Base-by-base conservation (phyloP, 352 stramenopile species). In the Phytopythium ostracodes region DNA sequence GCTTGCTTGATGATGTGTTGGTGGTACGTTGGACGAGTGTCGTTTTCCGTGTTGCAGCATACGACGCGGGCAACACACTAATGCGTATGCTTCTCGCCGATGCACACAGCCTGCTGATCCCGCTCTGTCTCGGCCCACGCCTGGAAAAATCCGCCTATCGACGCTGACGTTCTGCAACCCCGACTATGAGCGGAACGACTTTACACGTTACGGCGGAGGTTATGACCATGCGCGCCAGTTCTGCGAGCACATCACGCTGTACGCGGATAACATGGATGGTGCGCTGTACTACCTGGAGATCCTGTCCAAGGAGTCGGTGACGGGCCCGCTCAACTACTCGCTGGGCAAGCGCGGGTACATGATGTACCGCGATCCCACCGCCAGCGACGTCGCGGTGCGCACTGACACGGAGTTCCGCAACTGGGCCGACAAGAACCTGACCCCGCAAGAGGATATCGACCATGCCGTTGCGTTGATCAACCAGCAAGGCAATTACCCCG, bases 81-180 rank as follows among this genome's bases (percentile, higher is more conserved):
- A 35, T 15, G 15, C n/a, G 3, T n/a, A 22, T 33, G 38, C 6
- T 1, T 46, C 6, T 47, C 20, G 52, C 25, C 38, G n/a, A 31
- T 18, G 20, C 10, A 18, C 11, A 20, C 36, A 59, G 53, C 4
- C 53, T 22, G 53, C 53, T 11, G 53, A 59, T 11, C n/a, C 36
- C 18, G 53, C 36, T 8, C 53, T 36, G 35, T 33, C 35, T 17
- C 35, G 36, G 17, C 53, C 29, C 0, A 46, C 36, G 10, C n/a
- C 36, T 24, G 53, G 53, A 6, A 72, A 70, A 11, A 54, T 81
- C 40, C 59, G 69, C 51, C 62, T 88, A 6, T 71, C 74, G 17
- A 94, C 65, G 20, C 75, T 96, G 7, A 95, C 76, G 6, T 80
- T 96, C 27, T 75, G 76, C 24, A 95, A 96, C 49, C 82, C 86